Base-by-base conservation (phyloP, 163 green algal genomes). In the Chlorella variabilis region DNA sequence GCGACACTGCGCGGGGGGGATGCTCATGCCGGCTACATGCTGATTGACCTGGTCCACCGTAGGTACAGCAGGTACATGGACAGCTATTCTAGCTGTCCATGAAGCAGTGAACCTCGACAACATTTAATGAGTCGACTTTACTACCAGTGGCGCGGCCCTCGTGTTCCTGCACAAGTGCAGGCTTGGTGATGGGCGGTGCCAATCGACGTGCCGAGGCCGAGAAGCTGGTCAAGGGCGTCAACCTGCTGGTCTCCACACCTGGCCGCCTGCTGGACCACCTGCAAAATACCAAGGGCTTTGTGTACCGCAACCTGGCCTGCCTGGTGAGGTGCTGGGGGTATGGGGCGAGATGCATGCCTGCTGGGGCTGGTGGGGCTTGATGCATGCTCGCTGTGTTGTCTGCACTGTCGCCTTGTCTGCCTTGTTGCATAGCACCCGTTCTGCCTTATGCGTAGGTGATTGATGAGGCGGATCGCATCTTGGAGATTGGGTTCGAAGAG, bases 401-500 rank as follows among this genome's bases (percentile, higher is more conserved):
- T n/a, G n/a, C n/a, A n/a, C n/a, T n/a, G 33, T 45, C 2, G 62
- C 7, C 27, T 70, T 13, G 20, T 45, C 15, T 27, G 33, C 62
- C 29, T 17, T 45, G 59, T 39, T 39, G 59, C 20, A 36, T n/a
- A 67, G 29, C 23, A 67, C n/a, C 59, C 23, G 1, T 56, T 67
- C 29, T 25, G 29, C 4, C 70, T 48, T 33, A 11, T 9, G 3
- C 2, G 56, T 63, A 82, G 76, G 76, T 98, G 56, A 98, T 99
- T 80, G 96, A 99, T 81, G 96, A 99, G 90, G 96, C 96, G 3
- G 96, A 99, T 84, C 92, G 96, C 59, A 99, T 99, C 79, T 89
- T 99, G 82, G 96, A 99, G 87, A 97, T 98, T 74, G 96, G 96
- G 7, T 99, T 99, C 87, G 96, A 99, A 89, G 95, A 99, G 88